These are phyloP conservation scores for Cinnamomum micranthum DNA, from an alignment of 164 flowering plant genomes.

Conservation along the genomic window DNA sequence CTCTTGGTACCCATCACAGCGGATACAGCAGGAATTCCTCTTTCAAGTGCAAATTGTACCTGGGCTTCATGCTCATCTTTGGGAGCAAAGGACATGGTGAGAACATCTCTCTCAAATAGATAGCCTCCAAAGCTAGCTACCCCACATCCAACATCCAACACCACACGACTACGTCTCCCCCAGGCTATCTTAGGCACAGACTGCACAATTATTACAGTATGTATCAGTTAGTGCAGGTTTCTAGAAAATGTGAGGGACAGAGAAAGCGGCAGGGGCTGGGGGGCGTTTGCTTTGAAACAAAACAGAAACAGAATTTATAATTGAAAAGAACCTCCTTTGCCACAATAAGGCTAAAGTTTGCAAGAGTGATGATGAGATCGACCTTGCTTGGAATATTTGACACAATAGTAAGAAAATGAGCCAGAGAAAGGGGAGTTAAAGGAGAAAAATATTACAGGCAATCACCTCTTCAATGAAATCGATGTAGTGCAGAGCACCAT, in stretches of 20 bases:
- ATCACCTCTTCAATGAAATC: constrained; percentile 75
- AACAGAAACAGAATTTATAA: too few species aligned
- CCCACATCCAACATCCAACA: constrained; percentile 99
- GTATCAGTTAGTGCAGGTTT: background rate
- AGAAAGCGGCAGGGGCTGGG: background rate
- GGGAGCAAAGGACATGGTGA: constrained; percentile 97
- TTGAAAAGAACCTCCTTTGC: background rate
- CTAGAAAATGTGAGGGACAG: background rate
- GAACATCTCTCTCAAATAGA: constrained; percentile 88
- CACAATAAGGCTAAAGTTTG: background rate
- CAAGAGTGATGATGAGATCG: background rate
- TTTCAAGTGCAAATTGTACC: constrained; percentile 96
- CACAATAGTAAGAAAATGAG: background rate
- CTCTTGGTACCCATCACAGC: constrained; percentile 96
- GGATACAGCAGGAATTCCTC: constrained; percentile 96
- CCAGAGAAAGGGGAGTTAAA: background rate
- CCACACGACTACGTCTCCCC: constrained; percentile 80
- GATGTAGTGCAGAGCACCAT: constrained; percentile 93
- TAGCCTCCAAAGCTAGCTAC: constrained; percentile 99
- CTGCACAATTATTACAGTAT: constrained; percentile 32
- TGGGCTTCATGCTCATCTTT: constrained; percentile 99
- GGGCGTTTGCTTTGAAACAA: background rate
- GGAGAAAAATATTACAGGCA: background rate
- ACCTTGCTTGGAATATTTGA: background rate
- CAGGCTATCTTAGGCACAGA: constrained; percentile 74